Base-by-base conservation (phyloP, 306 rosid genomes). In the Ochetophila trinervis region DNA sequence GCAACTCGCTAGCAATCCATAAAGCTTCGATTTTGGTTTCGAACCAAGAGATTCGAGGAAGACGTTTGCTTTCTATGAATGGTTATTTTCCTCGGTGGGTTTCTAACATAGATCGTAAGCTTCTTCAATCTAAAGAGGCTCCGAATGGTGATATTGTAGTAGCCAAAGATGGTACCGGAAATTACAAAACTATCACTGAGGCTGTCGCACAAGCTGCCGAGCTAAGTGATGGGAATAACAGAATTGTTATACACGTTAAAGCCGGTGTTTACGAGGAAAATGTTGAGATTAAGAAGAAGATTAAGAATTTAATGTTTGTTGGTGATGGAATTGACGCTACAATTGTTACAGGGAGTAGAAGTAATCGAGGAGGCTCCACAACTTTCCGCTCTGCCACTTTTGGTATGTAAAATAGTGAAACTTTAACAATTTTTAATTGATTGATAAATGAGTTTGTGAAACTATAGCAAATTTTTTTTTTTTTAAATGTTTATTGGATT, bases 261-360 rank as follows among this genome's bases (percentile, higher is more conserved):
- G 77, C 86, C 8, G 97, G 97, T 0, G 83, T 86, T 45, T 91
- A 91, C 74, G 60, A 30, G 59, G 97, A 88, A 61, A 85, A 68
- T 35, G 74, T 86, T 17, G 81, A 42, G 71, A 76, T 91, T 12
- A 63, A 66, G 53, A 88, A 73, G 40, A 40, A 63, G 21, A 62
- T 81, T 73, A 83, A 53, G 50, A 86, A 86, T 50, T 8, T 86
- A 18, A 86, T 91, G 96, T 79, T 88, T 16, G 11, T 75, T 24
- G 96, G 97, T 37, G 97, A 91, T 82, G 97, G 96, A 0, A 91
- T 85, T 24, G 91, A 54, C 56, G 67, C 76, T 7, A 85, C 97
- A 5, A 56, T 85, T 67, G 83, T 91, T 16, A 78, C 83, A 0
- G 88, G 80, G 14, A 70, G 23, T 65, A 22, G 20, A 7, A 83